Evolutionary conservation across 2,329 filamentous ascomycete species (phyloP).

Genomic region (Xylariaceae sp.): DNA sequence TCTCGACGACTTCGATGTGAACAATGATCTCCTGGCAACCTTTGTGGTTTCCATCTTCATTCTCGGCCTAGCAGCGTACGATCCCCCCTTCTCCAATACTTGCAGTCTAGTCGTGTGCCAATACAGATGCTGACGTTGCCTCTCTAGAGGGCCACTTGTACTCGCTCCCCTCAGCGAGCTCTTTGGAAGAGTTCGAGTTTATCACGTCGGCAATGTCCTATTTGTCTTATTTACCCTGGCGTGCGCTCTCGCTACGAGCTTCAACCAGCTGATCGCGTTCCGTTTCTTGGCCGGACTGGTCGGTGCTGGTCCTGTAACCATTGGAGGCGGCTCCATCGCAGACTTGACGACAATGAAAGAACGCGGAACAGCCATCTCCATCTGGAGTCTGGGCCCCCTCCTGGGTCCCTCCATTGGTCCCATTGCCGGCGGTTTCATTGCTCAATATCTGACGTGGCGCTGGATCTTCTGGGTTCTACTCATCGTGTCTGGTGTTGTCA

Average conservation of each 20-base stretch:
- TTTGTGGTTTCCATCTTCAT: slow-evolving; percentile 6
- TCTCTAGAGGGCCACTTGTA: background rate
- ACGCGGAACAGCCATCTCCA: background rate
- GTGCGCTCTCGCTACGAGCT: slow-evolving; percentile 1
- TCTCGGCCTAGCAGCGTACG: slow-evolving; percentile 1
- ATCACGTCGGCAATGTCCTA: background rate
- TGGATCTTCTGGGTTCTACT: slow-evolving; percentile 17
- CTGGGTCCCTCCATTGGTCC: slow-evolving; percentile 6
- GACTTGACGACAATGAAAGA: background rate
- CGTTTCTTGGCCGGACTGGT: slow-evolving; percentile 1
- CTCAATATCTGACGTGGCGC: background rate
- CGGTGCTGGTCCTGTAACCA: background rate
- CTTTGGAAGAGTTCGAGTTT: slow-evolving; percentile 4
- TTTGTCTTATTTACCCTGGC: slow-evolving; percentile 2
- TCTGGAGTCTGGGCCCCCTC: background rate
- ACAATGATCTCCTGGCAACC: slow-evolving; percentile 4
- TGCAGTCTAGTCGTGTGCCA: no score
- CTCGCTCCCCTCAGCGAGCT: slow-evolving; percentile 6
- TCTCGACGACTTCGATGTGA: slow-evolving; percentile 56
- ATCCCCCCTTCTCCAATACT: no score
- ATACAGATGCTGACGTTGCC: no score
- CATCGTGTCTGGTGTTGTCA: slow-evolving; percentile 28
- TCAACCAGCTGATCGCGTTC: slow-evolving; percentile 5
- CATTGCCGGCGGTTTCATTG: slow-evolving; percentile 2
- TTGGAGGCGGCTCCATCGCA: slow-evolving; percentile 3